Evolutionary conservation across 192 early-diverging fungal genomes (phyloP).

Genomic region (Spinellus fusiger): DNA sequence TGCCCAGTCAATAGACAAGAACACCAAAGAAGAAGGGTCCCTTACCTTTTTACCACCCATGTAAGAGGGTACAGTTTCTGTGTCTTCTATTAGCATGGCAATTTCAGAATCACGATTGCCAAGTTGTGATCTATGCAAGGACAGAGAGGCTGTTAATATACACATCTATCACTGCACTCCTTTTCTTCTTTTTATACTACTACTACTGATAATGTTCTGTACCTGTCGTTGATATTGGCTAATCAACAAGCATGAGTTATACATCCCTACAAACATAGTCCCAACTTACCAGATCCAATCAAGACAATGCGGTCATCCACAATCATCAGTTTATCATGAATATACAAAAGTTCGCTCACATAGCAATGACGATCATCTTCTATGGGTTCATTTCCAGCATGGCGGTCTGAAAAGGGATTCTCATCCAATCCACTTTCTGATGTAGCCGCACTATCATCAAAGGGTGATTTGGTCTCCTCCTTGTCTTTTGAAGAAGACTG

Average conservation of each 20-base stretch:
- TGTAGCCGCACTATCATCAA: not conserved
- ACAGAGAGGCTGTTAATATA: no score
- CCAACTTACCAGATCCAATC: constrained; percentile 55
- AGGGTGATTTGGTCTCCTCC: not conserved
- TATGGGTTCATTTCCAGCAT: not conserved
- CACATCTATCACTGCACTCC: no score
- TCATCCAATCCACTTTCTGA: not conserved
- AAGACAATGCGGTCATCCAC: constrained; percentile 83
- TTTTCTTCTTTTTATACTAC: no score
- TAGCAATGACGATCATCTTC: constrained; percentile 33
- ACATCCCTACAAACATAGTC: not conserved
- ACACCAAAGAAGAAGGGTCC: not conserved
- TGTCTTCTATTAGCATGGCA: constrained; percentile 77
- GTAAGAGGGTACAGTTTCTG: constrained; percentile 50
- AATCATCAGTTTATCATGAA: constrained; percentile 87
- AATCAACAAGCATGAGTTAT: not conserved
- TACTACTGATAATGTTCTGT: no score
- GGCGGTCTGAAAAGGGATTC: not conserved
- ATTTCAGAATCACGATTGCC: constrained; percentile 86
- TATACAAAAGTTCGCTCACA: constrained; percentile 81
- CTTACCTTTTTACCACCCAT: constrained; percentile 62
- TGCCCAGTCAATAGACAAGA: not conserved
- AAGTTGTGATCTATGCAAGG: constrained; percentile 79
- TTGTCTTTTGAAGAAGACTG: not conserved
- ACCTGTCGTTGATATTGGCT: constrained; percentile 43